Evolutionary conservation across 768 basidiomycete genomes (phyloP).

Genomic region (Galerina marginata): DNA sequence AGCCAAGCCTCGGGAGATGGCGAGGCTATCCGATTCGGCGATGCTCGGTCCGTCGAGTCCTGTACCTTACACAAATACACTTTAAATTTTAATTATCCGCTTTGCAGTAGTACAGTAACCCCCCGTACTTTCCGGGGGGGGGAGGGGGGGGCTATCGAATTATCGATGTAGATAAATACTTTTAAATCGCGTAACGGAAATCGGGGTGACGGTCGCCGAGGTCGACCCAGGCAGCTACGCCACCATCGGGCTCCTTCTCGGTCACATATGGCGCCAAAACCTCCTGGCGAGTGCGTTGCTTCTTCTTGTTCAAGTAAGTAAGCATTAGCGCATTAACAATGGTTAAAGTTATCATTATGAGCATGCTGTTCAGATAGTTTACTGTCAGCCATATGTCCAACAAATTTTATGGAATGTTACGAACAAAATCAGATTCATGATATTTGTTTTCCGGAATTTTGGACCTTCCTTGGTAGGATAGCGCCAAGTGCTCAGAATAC

Average conservation of each 20-base stretch:
- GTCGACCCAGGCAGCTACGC: slow-evolving; percentile 35
- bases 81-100: no score
- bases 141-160: no score
- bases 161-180: background rate
- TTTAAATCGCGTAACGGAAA: slow-evolving; percentile 34
- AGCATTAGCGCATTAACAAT: slow-evolving; percentile 32
- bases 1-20: no score
- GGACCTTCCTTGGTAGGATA: slow-evolving; percentile 43
- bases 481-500: slow-evolving; percentile 44
- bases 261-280: slow-evolving; percentile 33
- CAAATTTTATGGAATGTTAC: slow-evolving; percentile 1
- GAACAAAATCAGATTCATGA: slow-evolving; percentile 40
- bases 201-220: slow-evolving; percentile 43
- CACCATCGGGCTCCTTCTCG: slow-evolving; percentile 35
- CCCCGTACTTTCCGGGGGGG: no score
- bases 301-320: slow-evolving; percentile 31
- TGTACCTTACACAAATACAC: no score
- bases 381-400: slow-evolving; percentile 15
- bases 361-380: slow-evolving; percentile 21
- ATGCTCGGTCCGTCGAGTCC: no score
- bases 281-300: slow-evolving; percentile 27
- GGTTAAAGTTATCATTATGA: slow-evolving; percentile 7
- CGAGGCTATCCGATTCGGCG: no score
- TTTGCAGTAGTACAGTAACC: no score
- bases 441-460: slow-evolving; percentile 37